Percentiles rank a stretch among this genome's conserved stretches.
These are phyloP conservation scores for Hagleromyces aurorensis DNA, from an alignment of 805 yeast genomes.

Conservation along the genomic window DNA sequence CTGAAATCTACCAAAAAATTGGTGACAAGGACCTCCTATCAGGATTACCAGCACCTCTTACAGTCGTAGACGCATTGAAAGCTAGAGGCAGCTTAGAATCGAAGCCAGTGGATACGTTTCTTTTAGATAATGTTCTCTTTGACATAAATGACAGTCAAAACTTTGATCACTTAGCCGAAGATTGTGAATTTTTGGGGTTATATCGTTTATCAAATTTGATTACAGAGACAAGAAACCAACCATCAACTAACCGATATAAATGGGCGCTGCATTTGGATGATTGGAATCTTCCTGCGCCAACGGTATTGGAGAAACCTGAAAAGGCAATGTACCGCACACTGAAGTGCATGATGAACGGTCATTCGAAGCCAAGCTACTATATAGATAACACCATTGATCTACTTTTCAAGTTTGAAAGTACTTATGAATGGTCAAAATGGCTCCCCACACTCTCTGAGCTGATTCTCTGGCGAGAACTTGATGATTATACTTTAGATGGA, in stretches of 20 bases:
- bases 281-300: slow-evolving; percentile 64
- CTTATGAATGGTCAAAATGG: too few relatives aligned
- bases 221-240: too few relatives aligned
- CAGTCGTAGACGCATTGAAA: slow-evolving; percentile 43
- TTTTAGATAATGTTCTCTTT: slow-evolving; percentile 48
- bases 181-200: slow-evolving; percentile 51
- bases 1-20: slow-evolving; percentile 41
- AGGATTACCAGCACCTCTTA: slow-evolving; percentile 56
- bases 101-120: slow-evolving; percentile 36
- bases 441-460: too few relatives aligned
- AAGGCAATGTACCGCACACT: slow-evolving; percentile 44
- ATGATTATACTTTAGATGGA: too few relatives aligned
- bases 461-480: too few relatives aligned
- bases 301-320: slow-evolving; percentile 32
- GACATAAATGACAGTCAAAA: slow-evolving; percentile 36
- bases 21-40: slow-evolving; percentile 55
- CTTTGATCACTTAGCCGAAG: slow-evolving; percentile 38
- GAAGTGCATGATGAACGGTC: too few relatives aligned
- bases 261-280: slow-evolving; percentile 71
- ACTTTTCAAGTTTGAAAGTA: too few relatives aligned
- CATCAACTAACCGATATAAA: slow-evolving; percentile 35
- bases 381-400: too few relatives aligned
- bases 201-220: slow-evolving; percentile 39
- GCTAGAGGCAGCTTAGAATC: slow-evolving; percentile 31
- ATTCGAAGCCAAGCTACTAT: too few relatives aligned